These are phyloP conservation scores for Pelargonium myrrhifolium DNA, from an alignment of 441 rosid genomes.

Conservation along the genomic window DNA sequence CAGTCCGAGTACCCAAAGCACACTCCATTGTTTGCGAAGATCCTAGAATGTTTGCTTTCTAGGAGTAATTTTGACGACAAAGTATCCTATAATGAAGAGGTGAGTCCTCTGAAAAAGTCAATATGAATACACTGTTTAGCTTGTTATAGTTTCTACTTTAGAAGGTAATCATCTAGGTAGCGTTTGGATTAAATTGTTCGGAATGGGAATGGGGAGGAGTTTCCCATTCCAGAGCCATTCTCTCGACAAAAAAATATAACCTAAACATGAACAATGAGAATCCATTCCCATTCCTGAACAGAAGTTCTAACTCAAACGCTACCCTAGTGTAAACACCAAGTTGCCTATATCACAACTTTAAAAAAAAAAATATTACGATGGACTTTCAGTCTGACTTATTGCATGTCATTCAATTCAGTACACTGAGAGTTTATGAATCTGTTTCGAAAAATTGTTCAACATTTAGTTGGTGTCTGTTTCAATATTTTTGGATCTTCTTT, in stretches of 20 bases:
- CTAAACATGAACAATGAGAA: too few species aligned
- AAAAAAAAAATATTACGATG: too few species aligned
- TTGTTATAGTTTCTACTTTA: background rate
- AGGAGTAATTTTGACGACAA: slow-evolving; percentile 51
- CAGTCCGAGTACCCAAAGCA: slow-evolving; percentile 76
- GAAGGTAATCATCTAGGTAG: background rate
- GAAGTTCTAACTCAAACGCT: too few species aligned
- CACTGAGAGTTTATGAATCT: background rate
- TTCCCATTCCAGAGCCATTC: too few species aligned
- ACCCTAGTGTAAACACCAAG: background rate
- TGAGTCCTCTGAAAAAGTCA: slow-evolving; percentile 24
- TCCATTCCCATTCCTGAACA: too few species aligned
- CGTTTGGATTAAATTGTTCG: too few species aligned
- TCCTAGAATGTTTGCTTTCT: slow-evolving; percentile 74
- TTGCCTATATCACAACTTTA: too few species aligned
- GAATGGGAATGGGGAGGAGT: too few species aligned
- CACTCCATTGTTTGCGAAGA: slow-evolving; percentile 77
- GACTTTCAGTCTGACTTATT: too few species aligned
- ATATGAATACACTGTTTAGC: slow-evolving; percentile 9
- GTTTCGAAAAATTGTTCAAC: background rate
- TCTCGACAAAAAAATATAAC: too few species aligned
- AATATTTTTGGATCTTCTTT: background rate
- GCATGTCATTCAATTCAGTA: background rate
- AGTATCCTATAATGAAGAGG: slow-evolving; percentile 56
- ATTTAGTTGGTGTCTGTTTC: background rate